Conservation (phyloP, 2,329 filamentous ascomycete species). For the Monosporascus sp. region DNA sequence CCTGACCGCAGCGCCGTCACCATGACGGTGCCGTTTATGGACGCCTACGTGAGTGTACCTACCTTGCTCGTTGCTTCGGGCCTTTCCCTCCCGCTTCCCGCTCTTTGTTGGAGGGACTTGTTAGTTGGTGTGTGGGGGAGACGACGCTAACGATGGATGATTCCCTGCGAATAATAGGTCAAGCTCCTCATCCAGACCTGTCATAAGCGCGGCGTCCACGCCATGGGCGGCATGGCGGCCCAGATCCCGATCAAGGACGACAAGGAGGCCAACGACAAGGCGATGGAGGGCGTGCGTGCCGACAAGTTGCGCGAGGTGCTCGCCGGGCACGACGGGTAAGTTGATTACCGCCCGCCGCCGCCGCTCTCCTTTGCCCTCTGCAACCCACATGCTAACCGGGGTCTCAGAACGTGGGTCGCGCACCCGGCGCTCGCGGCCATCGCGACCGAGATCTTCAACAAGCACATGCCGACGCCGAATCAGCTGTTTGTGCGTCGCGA, state of each 20-base stretch:
- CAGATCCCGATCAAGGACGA: constrained; percentile 99
- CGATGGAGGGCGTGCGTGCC: constrained; percentile 86
- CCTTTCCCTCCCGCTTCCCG: background rate
- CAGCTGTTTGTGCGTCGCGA: constrained; percentile 88
- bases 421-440: constrained; percentile 88
- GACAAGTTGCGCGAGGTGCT: constrained; percentile 96
- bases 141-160: background rate
- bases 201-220: constrained; percentile 93
- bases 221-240: constrained; percentile 97
- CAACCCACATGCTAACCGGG: background rate
- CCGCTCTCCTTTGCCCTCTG: background rate
- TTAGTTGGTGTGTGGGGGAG: background rate
- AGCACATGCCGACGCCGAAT: constrained; percentile 97
- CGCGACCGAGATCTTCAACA: constrained; percentile 90
- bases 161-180: constrained; percentile 36
- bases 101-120: background rate
- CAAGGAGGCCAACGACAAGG: constrained; percentile 81
- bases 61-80: background rate
- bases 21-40: constrained; percentile 98
- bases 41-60: constrained; percentile 61
- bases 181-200: constrained; percentile 98
- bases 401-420: constrained; percentile 76
- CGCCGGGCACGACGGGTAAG: constrained; percentile 81
- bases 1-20: constrained; percentile 88
- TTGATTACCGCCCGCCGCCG: constrained; percentile 1